Conservation (phyloP, 2,329 filamentous ascomycete genomes). For the Sarocladium kiliense region DNA sequence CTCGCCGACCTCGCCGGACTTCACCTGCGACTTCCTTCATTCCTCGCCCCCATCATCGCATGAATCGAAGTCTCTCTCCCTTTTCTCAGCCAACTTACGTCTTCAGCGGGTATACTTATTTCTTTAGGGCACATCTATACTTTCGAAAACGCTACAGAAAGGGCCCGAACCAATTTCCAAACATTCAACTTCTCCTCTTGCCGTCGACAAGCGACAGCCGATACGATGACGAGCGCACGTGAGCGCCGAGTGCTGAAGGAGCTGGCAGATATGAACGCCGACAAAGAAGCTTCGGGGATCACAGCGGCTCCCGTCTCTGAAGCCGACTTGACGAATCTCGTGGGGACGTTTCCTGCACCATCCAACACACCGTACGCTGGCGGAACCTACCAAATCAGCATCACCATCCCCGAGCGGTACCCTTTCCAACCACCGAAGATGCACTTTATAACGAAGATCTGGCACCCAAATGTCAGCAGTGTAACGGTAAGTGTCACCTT, state of each 20-base stretch:
- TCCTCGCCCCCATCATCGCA: neutral
- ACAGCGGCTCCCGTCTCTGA: constrained; percentile 59
- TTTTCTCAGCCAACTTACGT: neutral
- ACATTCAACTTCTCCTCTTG: too few relatives aligned
- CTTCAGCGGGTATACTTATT: too few relatives aligned
- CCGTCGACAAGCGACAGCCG: neutral
- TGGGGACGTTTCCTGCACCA: constrained; percentile 77
- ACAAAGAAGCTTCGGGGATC: constrained; percentile 71
- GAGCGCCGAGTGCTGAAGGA: constrained; percentile 67
- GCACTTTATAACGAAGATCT: constrained; percentile 88
- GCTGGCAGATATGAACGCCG: constrained; percentile 67
- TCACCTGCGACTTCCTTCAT: neutral
- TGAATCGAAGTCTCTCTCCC: neutral
- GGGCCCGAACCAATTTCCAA: too few relatives aligned
- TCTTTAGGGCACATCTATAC: too few relatives aligned
- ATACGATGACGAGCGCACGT: constrained; percentile 44
- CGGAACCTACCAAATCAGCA: constrained; percentile 76
- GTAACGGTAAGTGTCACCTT: constrained; percentile 63
- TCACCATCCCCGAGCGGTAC: constrained; percentile 82
- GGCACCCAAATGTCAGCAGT: constrained; percentile 96
- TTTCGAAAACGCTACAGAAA: too few relatives aligned
- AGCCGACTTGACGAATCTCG: constrained; percentile 70
- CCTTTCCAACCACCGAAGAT: constrained; percentile 90
- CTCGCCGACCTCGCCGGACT: neutral
- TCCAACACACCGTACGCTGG: constrained; percentile 92